Evolutionary conservation across 148 eudicot genomes (phyloP).

Genomic region (Chenopodium quinoa): DNA sequence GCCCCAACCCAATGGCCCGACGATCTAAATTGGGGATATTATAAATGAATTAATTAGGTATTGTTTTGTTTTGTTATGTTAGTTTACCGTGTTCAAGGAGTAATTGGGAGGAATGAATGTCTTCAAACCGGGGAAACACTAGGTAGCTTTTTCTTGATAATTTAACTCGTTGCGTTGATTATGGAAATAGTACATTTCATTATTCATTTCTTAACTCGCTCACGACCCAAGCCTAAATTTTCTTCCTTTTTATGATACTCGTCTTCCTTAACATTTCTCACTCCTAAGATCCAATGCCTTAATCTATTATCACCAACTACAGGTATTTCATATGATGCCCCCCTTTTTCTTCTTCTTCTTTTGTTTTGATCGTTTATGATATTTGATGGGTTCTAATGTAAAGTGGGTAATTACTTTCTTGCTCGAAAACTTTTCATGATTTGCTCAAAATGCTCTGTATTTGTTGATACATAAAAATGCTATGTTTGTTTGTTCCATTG

Average conservation of each 20-base stretch:
- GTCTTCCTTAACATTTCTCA: not conserved
- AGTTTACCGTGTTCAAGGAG: not conserved
- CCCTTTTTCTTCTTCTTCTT: not conserved
- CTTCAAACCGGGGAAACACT: not conserved
- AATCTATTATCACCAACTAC: not conserved
- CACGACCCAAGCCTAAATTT: not conserved
- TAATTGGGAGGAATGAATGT: not conserved
- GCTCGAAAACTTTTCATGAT: not conserved
- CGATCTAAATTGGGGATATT: too few relatives aligned
- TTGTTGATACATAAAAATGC: not conserved
- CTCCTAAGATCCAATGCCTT: constrained; percentile 6
- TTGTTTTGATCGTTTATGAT: not conserved
- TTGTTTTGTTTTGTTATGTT: not conserved
- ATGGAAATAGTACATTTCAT: not conserved
- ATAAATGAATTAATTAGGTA: too few relatives aligned
- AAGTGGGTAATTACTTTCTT: constrained; percentile 14
- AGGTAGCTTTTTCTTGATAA: not conserved
- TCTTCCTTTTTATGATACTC: not conserved
- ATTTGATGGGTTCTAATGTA: not conserved
- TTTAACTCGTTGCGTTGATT: not conserved
- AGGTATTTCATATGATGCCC: constrained; percentile 16
- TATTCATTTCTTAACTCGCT: not conserved
- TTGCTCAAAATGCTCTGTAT: not conserved
- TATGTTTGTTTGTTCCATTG: not conserved
- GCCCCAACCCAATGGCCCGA: too few relatives aligned